A percentile compares a stretch with the other conserved stretches of the same genome.
These are phyloP conservation scores for Lentinula novae-zelandiae DNA, from an alignment of 1,284 basidiomycete genomes.

Conservation along the genomic window DNA sequence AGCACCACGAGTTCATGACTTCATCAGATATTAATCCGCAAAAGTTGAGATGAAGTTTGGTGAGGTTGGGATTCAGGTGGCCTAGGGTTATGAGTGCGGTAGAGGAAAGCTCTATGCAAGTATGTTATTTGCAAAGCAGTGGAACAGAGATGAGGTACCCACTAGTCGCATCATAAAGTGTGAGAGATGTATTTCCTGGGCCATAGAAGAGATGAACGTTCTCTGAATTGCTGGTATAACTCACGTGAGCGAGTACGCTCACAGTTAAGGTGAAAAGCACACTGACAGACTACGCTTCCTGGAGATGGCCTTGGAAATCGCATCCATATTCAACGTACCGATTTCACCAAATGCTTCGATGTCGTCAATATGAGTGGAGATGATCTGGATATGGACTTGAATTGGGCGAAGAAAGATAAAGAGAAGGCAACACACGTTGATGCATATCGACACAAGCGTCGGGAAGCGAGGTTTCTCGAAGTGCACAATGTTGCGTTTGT, in stretches of 20 bases:
- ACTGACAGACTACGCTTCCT: constrained; percentile 84
- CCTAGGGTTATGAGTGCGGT: constrained; percentile 67
- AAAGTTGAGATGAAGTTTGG: constrained; percentile 74
- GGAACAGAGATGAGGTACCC: constrained; percentile 26
- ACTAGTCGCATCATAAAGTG: constrained; percentile 92
- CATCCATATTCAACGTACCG: constrained; percentile 75
- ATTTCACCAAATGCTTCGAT: constrained; percentile 90
- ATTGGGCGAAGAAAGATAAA: neutral
- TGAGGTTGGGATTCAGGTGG: constrained; percentile 79
- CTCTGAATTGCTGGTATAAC: constrained; percentile 53
- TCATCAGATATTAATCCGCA: constrained; percentile 83
- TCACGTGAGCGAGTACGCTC: neutral
- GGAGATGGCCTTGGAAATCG: constrained; percentile 81
- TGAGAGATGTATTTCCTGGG: constrained; percentile 62
- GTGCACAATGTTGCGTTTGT: constrained; percentile 60
- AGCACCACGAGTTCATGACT: constrained; percentile 64
- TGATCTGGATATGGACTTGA: constrained; percentile 46
- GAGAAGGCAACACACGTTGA: constrained; percentile 48
- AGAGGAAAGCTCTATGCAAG: constrained; percentile 58
- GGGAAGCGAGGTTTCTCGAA: constrained; percentile 73
- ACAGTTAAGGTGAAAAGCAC: neutral
- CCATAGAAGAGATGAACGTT: constrained; percentile 86
- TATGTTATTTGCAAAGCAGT: constrained; percentile 9
- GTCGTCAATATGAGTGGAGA: constrained; percentile 85
- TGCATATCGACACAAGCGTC: constrained; percentile 73